Percentiles rank a stretch among this genome's conserved stretches.
Evolutionary conservation across 495 filamentous ascomycete genomes (phyloP).

Genomic region (Penicillium coprophilum): DNA sequence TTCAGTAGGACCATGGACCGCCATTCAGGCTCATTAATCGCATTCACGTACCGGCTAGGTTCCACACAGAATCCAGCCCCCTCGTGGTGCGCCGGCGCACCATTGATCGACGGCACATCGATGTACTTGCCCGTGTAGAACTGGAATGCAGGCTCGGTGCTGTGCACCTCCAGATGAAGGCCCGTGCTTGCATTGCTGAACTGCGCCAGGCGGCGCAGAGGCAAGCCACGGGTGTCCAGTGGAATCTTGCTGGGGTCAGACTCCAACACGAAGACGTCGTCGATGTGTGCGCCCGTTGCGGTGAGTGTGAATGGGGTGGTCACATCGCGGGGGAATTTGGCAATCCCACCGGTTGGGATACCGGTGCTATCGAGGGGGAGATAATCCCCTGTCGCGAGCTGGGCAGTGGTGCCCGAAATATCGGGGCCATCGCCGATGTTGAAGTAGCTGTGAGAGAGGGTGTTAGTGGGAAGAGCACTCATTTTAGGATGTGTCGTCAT

Average conservation of each 20-base stretch:
- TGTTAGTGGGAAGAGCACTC: background rate
- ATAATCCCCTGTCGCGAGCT: constrained; percentile 68
- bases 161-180: constrained; percentile 78
- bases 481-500: background rate
- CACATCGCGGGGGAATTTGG: constrained; percentile 55
- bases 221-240: constrained; percentile 70
- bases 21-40: constrained; percentile 77
- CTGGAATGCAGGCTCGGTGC: constrained; percentile 94
- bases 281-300: constrained; percentile 67
- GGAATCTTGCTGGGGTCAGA: constrained; percentile 59
- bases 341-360: constrained; percentile 56
- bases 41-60: constrained; percentile 87
- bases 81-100: constrained; percentile 58
- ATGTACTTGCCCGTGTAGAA: constrained; percentile 90
- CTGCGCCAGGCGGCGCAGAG: constrained; percentile 61
- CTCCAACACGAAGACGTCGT: constrained; percentile 86
- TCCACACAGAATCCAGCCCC: constrained; percentile 86
- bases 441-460: constrained; percentile 70
- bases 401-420: constrained; percentile 73
- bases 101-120: constrained; percentile 68
- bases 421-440: constrained; percentile 68
- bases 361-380: constrained; percentile 69
- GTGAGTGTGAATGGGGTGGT: constrained; percentile 66
- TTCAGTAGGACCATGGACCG: constrained; percentile 71
- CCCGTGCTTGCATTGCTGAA: constrained; percentile 69